Evolutionary conservation across 768 basidiomycete genomes (phyloP).

Genomic region (Pleurotus giganteus): DNA sequence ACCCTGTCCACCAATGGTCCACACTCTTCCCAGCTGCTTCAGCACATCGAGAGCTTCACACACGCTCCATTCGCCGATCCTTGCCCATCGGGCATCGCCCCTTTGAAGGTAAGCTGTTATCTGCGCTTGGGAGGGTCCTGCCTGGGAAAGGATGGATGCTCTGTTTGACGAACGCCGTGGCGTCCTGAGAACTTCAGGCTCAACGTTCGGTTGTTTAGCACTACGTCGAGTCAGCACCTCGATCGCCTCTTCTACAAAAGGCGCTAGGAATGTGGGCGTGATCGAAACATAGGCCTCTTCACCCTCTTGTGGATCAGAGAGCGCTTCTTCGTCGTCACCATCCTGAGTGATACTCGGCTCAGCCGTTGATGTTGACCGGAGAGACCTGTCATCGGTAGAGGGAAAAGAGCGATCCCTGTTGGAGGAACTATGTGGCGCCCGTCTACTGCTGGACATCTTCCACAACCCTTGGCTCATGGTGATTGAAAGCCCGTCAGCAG

Average conservation of each 20-base stretch:
- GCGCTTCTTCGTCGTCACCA: constrained; percentile 38
- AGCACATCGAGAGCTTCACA: constrained; percentile 57
- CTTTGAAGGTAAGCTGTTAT: constrained; percentile 43
- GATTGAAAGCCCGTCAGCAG: constrained; percentile 28
- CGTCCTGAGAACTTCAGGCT: constrained; percentile 8
- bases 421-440: neutral
- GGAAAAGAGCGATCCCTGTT: neutral
- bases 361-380: neutral
- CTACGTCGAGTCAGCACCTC: constrained; percentile 25
- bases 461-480: constrained; percentile 28
- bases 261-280: constrained; percentile 47
- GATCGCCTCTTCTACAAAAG: constrained; percentile 46
- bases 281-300: constrained; percentile 73
- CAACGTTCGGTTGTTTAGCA: neutral
- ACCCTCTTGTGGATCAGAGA: constrained; percentile 58
- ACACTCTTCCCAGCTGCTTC: constrained; percentile 33
- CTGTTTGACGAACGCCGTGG: neutral
- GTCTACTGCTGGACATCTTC: constrained; percentile 30
- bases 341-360: constrained; percentile 19
- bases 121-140: constrained; percentile 37
- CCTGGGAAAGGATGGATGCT: constrained; percentile 15
- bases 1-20: constrained; percentile 25
- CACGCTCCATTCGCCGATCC: constrained; percentile 62
- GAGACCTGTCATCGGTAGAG: neutral
- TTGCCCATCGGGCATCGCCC: constrained; percentile 64